phyloP scores from a whole-genome alignment of 2,329 filamentous ascomycete species.

The Anisogramma anomala region DNA sequence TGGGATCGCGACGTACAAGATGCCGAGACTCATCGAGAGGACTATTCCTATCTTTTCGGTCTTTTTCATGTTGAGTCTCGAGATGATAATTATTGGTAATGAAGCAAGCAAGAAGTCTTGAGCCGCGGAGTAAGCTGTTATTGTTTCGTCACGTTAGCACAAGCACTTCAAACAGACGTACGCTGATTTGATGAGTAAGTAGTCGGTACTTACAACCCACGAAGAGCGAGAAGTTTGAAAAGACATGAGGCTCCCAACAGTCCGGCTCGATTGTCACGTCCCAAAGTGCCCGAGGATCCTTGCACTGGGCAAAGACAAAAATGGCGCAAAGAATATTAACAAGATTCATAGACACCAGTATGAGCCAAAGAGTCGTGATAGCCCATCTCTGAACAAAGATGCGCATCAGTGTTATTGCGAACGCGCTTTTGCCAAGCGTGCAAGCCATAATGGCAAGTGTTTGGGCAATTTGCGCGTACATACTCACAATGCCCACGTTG shows the following conservation, averaged over 20 bases:
- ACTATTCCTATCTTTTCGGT: not conserved
- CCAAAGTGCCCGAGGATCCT: not conserved
- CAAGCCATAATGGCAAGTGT: not conserved
- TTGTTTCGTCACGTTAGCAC: too few species aligned
- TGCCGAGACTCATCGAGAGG: not conserved
- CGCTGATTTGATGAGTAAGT: too few species aligned
- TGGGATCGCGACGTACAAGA: not conserved
- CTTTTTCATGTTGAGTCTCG: not conserved
- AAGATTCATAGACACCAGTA: not conserved
- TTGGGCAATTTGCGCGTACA: not conserved
- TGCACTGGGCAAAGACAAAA: not conserved
- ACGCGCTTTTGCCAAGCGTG: not conserved
- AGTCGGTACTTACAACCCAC: not conserved
- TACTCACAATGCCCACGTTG: not conserved
- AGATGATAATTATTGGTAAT: not conserved
- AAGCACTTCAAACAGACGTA: too few species aligned
- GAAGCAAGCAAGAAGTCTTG: not conserved
- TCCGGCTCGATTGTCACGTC: not conserved
- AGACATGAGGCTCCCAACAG: not conserved
- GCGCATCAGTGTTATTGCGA: not conserved
- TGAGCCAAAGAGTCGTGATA: not conserved
- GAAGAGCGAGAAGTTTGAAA: not conserved
- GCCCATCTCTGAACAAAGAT: not conserved
- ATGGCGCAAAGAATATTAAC: not conserved
- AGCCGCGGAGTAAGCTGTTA: not conserved